Evolutionary conservation across 495 filamentous ascomycete species (phyloP), one percentile per base, ranked within the genome.

Genomic region (Podospora tetraspora): DNA sequence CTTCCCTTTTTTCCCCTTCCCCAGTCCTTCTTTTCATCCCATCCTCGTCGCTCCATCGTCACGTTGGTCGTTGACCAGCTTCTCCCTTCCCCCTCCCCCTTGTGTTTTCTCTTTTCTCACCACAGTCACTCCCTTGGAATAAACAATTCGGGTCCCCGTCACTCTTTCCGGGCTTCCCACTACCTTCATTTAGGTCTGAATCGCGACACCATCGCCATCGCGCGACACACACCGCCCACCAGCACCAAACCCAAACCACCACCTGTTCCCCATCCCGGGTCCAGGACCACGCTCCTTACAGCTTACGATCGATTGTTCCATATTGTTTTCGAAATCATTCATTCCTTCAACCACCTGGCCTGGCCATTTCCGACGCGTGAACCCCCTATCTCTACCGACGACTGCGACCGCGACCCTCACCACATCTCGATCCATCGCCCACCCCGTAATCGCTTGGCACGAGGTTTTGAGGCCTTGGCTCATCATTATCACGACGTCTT

Each of bases 111-210:
- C 72, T 77, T 77, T 76, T 73, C 76, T 78, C 74, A 76, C 76
- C 77, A 76, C 73, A 78, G 78, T 80, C 78, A 72, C 75, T 80
- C 78, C 68, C 77, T 80, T 78, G 72, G 68, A 79, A 73, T 69
- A 74, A 75, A 63, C 68, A 63, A 69, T 74, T 77, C 68, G 73
- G 70, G 64, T 68, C 70, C 76, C 78, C 73, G 75, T 73, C 77
- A 79, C 71, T 79, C 78, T 71, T 80, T 80, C 67, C 77, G 77
- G 78, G 68, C 74, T 71, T 61, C 66, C 63, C 65, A 73, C 71
- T 72, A 72, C 72, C 66, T 76, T 76, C 69, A 70, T 77, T 78
- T 66, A 59, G 59, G 61, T 70, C 70, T 69, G 70, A 68, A 65
- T 66, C 32, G 63, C 60, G 37, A 24, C 61, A 12, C 67, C 70